Conservation (phyloP, 305 asterid genomes). For the Euphrasia arctica region DNA sequence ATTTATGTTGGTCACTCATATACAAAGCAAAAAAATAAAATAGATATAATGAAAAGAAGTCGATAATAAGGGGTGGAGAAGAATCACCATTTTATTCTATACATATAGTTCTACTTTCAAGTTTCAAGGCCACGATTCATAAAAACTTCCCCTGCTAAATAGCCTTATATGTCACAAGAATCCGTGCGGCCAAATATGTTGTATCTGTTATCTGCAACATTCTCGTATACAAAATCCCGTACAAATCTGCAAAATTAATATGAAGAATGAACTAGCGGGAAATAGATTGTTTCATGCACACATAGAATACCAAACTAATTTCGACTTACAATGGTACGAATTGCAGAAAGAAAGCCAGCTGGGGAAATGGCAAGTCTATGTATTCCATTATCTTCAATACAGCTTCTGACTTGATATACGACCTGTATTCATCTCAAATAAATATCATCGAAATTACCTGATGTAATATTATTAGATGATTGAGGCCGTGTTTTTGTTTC, state of each 20-base stretch:
- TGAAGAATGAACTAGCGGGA: conserved; percentile 20
- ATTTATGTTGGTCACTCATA: background rate
- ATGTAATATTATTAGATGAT: too few relatives aligned
- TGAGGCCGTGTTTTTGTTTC: background rate
- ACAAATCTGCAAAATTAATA: conserved; percentile 60
- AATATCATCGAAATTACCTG: conserved; percentile 6
- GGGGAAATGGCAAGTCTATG: conserved; percentile 84
- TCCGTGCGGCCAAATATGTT: conserved; percentile 80
- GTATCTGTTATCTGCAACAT: conserved; percentile 82
- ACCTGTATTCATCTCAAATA: conserved; percentile 43
- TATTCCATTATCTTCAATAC: conserved; percentile 86
- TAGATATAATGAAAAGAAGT: background rate
- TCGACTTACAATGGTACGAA: conserved; percentile 72
- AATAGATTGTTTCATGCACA: conserved; percentile 13
- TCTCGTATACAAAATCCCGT: conserved; percentile 75
- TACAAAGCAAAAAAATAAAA: background rate
- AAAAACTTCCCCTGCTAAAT: conserved; percentile 12
- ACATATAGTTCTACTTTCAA: conserved; percentile 17
- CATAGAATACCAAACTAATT: conserved; percentile 16
- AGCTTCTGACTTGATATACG: conserved; percentile 84
- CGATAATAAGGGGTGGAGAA: background rate
- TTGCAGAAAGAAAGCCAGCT: conserved; percentile 66
- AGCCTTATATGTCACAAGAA: conserved; percentile 63
- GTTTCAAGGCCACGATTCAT: conserved; percentile 1
- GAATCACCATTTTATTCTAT: conserved; percentile 11